Evolutionary conservation across 2,329 filamentous ascomycete genomes (phyloP), one percentile per base, ranked within the genome.

Genomic region (Apiospora malaysiana): DNA sequence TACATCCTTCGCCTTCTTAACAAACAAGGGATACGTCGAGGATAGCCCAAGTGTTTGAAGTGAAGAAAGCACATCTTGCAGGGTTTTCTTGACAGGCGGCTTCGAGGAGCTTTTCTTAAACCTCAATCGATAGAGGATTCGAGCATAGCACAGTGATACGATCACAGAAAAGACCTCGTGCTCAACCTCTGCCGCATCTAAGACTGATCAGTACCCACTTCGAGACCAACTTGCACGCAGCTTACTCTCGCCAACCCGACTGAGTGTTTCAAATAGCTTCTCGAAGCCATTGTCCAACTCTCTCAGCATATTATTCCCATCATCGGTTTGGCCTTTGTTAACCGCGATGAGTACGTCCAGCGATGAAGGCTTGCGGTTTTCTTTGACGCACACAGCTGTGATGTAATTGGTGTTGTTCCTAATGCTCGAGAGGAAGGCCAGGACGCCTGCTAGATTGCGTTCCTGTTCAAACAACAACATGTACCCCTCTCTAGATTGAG

Each of bases 381-480:
- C 77, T 18, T 77, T 73, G 23, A 82, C 46, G 37, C 79, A 81
- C 21, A 82, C 72, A 9, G 81, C 81, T 21, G 81, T 79, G 18
- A 82, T 80, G 59, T 79, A 72, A n/a, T 80, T 72, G 6, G 63
- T 47, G 23, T 78, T 73, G 67, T 81, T 74, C 45, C 73, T 74
- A 9, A 74, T 75, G 46, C 78, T 77, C 7, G 79, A 77, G 10
- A 83, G 73, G 56, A 82, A 82, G n/a, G 79, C 78, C 23, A 83
- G 73, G 8, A 74, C 74, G 37, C 76, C 72, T 2, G 73, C 71
- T 46, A 83, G 71, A 6, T 70, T 71, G n/a, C 74, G 76, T 70
- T 83, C 81, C 56, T 75, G 76, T 10, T 78, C 73, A 47, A 82
- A 81, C 8, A 80, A 71, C 7, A 83, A 74, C 23, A 68, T 72